phyloP scores from a whole-genome alignment of 768 basidiomycete genomes.

The Collybiopsis luxurians region DNA sequence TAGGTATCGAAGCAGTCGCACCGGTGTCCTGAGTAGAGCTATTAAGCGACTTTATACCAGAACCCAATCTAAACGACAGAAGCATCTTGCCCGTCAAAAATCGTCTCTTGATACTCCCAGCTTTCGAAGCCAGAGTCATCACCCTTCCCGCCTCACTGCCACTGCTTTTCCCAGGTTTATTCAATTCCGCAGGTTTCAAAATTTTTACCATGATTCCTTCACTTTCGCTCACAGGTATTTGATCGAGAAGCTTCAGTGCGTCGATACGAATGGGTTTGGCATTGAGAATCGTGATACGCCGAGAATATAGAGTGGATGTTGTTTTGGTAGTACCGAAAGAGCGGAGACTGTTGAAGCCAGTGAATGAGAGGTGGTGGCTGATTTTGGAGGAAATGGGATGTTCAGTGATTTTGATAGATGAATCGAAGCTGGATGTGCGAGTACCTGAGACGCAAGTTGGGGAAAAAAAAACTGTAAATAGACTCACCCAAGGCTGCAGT shows the following conservation, averaged over 20 bases:
- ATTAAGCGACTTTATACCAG: neutral
- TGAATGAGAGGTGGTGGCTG: conserved; percentile 30
- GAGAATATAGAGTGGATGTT: conserved; percentile 27
- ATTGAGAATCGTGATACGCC: conserved; percentile 38
- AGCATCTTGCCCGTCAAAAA: neutral
- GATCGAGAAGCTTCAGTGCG: conserved; percentile 35
- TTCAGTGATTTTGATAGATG: conserved; percentile 38
- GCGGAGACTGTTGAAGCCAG: neutral
- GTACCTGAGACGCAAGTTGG: neutral
- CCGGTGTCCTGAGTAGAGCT: too few relatives aligned
- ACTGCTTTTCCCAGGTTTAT: neutral
- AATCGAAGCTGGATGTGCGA: conserved; percentile 32
- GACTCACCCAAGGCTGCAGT: conserved; percentile 43
- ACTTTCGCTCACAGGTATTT: conserved; percentile 34
- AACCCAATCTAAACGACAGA: neutral
- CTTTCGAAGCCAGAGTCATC: neutral
- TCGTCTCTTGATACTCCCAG: neutral
- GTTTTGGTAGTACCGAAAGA: conserved; percentile 22
- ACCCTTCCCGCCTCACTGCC: neutral
- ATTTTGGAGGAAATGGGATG: conserved; percentile 33
- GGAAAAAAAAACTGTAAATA: neutral
- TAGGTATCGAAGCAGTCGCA: too few relatives aligned
- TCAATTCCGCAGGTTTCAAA: conserved; percentile 13
- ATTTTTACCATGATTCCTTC: conserved; percentile 19
- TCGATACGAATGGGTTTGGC: conserved; percentile 27